Base-by-base conservation (phyloP, 2,329 filamentous ascomycete genomes). In the Esteya vermicola region DNA sequence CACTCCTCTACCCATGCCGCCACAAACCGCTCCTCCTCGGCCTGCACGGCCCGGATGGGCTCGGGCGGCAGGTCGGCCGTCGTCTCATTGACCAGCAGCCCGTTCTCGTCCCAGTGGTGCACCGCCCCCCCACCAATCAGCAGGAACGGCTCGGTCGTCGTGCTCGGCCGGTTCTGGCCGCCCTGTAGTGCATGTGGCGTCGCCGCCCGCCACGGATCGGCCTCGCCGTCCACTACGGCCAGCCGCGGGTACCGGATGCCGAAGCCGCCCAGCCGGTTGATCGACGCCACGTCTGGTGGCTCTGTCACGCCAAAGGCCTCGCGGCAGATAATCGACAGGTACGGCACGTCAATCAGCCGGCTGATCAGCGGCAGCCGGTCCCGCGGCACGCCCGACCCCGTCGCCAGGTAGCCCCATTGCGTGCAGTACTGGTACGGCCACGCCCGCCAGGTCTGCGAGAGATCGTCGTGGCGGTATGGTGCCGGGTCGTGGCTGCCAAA, bases 71-170 rank as follows among this genome's bases (percentile, higher is more conserved):
- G 40, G 9, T 43, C 44, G 5, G 43, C 33, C n/a, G 44, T 48
- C 0, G 77, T 78, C 54, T 82, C 65, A 42, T 78, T 78, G 1
- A 63, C 56, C 37, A 78, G 73, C n/a, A 81, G 50, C 1, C 77
- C 76, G 47, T 81, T 79, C 59, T 81, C 78, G 48, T 84, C 81
- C 79, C 81, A 91, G 54, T 89, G 83, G 56, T 93, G 85, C 18
- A 88, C 81, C 10, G 47, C 48, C 0, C 74, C 82, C n/a, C 70
- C 70, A 4, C 67, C 61, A 34, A 93, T 85, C 34, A 89, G 53
- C n/a, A 84, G 66, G 46, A 79, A 82, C 0, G 84, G 84, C 60
- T 86, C 70, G 36, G 65, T 68, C 0, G 63, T 59, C 0, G 81
- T 82, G 33, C 70, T 81, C 13, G 62, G 57, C 18, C 81, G 64